Conservation (phyloP, 148 eudicot species). For the Oxyria digyna region DNA sequence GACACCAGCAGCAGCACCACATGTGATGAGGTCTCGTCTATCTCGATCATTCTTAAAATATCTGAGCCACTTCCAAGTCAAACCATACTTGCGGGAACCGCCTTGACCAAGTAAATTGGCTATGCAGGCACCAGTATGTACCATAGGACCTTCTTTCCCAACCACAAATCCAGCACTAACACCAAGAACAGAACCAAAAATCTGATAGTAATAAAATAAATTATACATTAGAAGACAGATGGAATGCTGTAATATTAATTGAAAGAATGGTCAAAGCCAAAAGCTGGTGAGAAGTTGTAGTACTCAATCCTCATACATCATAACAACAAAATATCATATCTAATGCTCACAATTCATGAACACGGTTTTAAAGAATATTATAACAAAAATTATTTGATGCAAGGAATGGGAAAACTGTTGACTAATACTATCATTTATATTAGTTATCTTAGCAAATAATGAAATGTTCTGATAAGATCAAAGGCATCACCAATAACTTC, state of each 20-base stretch:
- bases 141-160: slow-evolving; percentile 56
- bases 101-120: slow-evolving; percentile 55
- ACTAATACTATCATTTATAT: too few species aligned
- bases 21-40: slow-evolving; percentile 44
- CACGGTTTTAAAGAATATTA: too few species aligned
- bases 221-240: not conserved
- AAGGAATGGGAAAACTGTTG: too few species aligned
- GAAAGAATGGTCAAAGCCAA: too few species aligned
- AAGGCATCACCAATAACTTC: not conserved
- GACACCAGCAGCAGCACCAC: slow-evolving; percentile 60
- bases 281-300: too few species aligned
- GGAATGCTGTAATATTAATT: not conserved
- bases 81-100: slow-evolving; percentile 39
- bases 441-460: too few species aligned
- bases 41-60: slow-evolving; percentile 56
- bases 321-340: not conserved
- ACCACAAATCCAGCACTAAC: slow-evolving; percentile 44
- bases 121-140: slow-evolving; percentile 52
- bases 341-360: not conserved
- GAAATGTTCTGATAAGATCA: not conserved
- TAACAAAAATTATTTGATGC: too few species aligned
- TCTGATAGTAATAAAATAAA: slow-evolving; percentile 15
- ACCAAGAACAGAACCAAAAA: slow-evolving; percentile 35
- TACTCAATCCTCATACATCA: not conserved
- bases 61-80: slow-evolving; percentile 49